phyloP scores from a whole-genome alignment of 768 basidiomycete species.

The Lactarius pseudohatsudake region DNA sequence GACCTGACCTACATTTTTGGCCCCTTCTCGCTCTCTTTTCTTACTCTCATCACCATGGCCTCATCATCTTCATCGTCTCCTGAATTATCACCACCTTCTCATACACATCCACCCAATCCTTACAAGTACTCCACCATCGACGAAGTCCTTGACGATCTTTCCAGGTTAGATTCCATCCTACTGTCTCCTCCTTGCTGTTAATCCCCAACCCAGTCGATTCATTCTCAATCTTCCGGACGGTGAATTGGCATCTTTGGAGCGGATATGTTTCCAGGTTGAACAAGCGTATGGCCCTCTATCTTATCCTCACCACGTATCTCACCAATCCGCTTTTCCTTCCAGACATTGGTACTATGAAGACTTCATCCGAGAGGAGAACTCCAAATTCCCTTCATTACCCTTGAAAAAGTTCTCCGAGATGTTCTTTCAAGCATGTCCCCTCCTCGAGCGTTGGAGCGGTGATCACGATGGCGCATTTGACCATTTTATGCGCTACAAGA shows the following conservation, averaged over 20 bases:
- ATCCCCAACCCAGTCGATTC: slow-evolving; percentile 65
- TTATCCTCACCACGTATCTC: slow-evolving; percentile 18
- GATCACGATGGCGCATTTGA: slow-evolving; percentile 86
- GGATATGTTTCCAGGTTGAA: slow-evolving; percentile 98
- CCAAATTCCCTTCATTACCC: slow-evolving; percentile 80
- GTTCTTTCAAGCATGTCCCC: slow-evolving; percentile 82
- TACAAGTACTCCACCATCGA: slow-evolving; percentile 64
- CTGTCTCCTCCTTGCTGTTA: slow-evolving; percentile 25
- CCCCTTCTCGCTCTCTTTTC: slow-evolving; percentile 33
- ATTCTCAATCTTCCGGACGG: slow-evolving; percentile 94
- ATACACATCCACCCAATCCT: slow-evolving; percentile 53
- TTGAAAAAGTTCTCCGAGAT: slow-evolving; percentile 93
- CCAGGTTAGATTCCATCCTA: slow-evolving; percentile 55
- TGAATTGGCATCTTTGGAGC: slow-evolving; percentile 86
- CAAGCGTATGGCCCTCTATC: slow-evolving; percentile 74
- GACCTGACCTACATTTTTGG: slow-evolving; percentile 27
- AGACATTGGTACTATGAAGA: slow-evolving; percentile 99
- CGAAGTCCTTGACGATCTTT: slow-evolving; percentile 88
- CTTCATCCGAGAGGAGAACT: slow-evolving; percentile 90
- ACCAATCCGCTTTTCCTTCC: slow-evolving; percentile 28
- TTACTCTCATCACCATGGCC: slow-evolving; percentile 49
- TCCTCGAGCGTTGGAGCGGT: slow-evolving; percentile 78
- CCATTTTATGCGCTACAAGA: slow-evolving; percentile 95
- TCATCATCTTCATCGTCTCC: slow-evolving; percentile 80
- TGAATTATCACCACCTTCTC: slow-evolving; percentile 53